Evolutionary conservation across 2,329 filamentous ascomycete species (phyloP).

Genomic region (Cyphellophora europaea): DNA sequence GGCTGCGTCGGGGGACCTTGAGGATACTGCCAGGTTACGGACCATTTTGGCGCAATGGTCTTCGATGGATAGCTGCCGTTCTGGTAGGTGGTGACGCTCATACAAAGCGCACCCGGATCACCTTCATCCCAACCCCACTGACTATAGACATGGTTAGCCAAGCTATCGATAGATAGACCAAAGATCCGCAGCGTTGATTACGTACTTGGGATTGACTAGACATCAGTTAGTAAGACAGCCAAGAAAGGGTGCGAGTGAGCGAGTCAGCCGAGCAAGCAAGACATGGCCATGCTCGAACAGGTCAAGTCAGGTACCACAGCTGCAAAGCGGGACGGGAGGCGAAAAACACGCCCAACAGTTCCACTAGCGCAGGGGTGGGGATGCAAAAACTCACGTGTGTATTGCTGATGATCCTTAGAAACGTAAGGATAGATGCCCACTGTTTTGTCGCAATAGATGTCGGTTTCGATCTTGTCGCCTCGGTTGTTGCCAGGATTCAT

Average conservation of each 20-base stretch:
- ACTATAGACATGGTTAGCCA: too few relatives aligned
- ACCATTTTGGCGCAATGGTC: slow-evolving; percentile 39
- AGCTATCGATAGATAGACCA: too few relatives aligned
- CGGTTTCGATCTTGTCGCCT: slow-evolving; percentile 28
- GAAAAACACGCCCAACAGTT: too few relatives aligned
- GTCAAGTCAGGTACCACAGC: slow-evolving; percentile 1
- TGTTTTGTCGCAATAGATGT: slow-evolving; percentile 33
- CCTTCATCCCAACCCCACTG: slow-evolving; percentile 41
- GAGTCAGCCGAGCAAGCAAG: background rate
- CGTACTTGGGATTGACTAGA: slow-evolving; percentile 50
- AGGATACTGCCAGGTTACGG: slow-evolving; percentile 45
- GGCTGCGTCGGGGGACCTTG: slow-evolving; percentile 32
- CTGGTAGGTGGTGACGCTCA: slow-evolving; percentile 44
- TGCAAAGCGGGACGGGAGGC: too few relatives aligned
- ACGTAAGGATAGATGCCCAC: slow-evolving; percentile 35
- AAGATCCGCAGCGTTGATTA: too few relatives aligned
- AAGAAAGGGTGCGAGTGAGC: background rate
- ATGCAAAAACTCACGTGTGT: slow-evolving; percentile 37
- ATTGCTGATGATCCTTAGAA: slow-evolving; percentile 34
- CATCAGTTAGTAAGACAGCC: slow-evolving; percentile 6
- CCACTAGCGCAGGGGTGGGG: too few relatives aligned
- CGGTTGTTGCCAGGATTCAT: slow-evolving; percentile 4
- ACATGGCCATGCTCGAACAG: background rate
- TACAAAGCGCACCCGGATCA: slow-evolving; percentile 30
- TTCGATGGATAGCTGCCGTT: slow-evolving; percentile 42